Base-by-base conservation (phyloP, 495 filamentous ascomycete genomes). In the Aspergillus asperescens region DNA sequence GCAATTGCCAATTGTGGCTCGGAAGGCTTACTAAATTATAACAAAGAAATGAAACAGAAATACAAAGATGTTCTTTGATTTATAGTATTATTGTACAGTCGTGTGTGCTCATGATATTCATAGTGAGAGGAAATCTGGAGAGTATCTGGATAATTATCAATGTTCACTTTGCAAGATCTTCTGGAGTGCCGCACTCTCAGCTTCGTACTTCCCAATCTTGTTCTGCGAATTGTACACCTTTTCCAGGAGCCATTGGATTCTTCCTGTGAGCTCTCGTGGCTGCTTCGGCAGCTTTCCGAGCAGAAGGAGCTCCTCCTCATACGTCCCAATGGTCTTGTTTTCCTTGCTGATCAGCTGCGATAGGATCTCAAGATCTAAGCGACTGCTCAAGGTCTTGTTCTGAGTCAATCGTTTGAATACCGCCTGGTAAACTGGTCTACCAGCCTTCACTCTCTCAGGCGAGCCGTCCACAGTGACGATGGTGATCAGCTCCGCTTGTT, bases 401-500 rank as follows among this genome's bases (percentile, higher is more conserved):
- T 81, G 71, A 0, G 80, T 77, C 18, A 98, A 65, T 27, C 76
- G 69, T 48, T 74, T 70, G 69, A 96, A 98, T 0, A 90, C 91
- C 2, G 89, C 83, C 31, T 80, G 82, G 72, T 90, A 95, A 7
- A 98, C 89, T 0, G 93, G 93, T 61, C 87, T 88, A 12, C 89
- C 91, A 2, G 89, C 86, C 43, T 79, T 83, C 60, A 98, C 83
- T 28, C 70, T 73, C 23, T 80, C 76, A 2, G 93, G 93, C 5
- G 88, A 87, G 6, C 92, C 92, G 52, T 86, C 81, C 9, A 60
- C 64, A 4, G 81, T 81, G n/a, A 79, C 74, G 50, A 98, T 79
- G 15, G 83, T 79, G 66, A 98, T 90, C 23, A 98, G 81, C 65
- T 96, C 94, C 0, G 87, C 83, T 65, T 91, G 88, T 55, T 90